Evolutionary conservation across 129 eudicot species (phyloP), one percentile per base, ranked within the genome.

Genomic region (Arctium minus): DNA sequence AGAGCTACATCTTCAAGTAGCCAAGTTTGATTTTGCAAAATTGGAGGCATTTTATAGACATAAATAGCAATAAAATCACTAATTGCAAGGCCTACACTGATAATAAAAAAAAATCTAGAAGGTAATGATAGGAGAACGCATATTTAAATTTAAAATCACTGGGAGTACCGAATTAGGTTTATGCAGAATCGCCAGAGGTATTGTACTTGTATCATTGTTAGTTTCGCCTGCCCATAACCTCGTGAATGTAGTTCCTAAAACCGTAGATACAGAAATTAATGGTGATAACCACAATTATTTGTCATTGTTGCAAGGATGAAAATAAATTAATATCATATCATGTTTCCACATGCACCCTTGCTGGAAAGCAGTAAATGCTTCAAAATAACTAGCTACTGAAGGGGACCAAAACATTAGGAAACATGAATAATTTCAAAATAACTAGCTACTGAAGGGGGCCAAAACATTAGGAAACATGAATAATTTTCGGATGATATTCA

Each of bases 161-260:
- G 38, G 18, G 75, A 92, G 68, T 90, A 96, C 99, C 97, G 70
- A 31, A 83, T 80, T 80, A 53, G 84, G 79, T 71, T 85, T 88
- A 75, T 80, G 90, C 50, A 87, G 86, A 70, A 96, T 78, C 17
- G 92, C 99, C 80, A 96, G 39, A 79, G 92, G 91, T 85, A 96
- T 53, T 31, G 15, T 29, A 79, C 83, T 80, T 48, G 92, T 73
- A 78, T 83, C 89, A 80, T 38, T 77, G 82, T 79, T 76, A 60
- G 82, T 82, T 81, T 89, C 94, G 35, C 99, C 97, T 78, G 92
- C 91, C 97, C 98, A 96, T 53, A 93, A 81, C 83, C 84, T 89
- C 50, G 75, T 78, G 84, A 81, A 87, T 37, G 75, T 76, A 85
- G 89, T 75, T 80, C 97, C 99, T 96, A 90, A 81, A 85, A 83